Evolutionary conservation across 768 basidiomycete species (phyloP).

Genomic region (Trametes coccinea): DNA sequence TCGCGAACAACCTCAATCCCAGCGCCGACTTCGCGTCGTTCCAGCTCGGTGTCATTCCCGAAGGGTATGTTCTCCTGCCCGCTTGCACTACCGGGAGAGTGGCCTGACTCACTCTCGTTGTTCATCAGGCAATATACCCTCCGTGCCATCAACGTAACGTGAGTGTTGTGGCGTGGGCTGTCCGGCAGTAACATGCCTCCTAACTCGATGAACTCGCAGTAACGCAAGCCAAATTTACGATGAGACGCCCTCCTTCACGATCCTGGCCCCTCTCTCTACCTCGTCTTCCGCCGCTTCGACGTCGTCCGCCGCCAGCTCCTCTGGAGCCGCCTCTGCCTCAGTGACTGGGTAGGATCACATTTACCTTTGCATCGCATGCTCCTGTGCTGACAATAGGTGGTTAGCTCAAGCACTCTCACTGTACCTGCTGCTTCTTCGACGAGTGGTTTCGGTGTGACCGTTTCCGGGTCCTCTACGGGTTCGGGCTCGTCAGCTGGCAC

Average conservation of each 20-base stretch:
- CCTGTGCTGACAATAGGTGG: not conserved
- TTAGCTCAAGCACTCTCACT: not conserved
- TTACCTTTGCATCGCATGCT: no score
- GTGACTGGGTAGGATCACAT: constrained; percentile 17
- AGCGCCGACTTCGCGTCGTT: constrained; percentile 37
- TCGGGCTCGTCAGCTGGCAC: constrained; percentile 14
- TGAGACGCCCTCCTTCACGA: constrained; percentile 41
- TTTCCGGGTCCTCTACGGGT: constrained; percentile 10
- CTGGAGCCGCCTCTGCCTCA: constrained; percentile 20
- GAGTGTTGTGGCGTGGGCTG: not conserved
- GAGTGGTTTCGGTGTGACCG: constrained; percentile 23
- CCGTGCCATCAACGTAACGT: constrained; percentile 46
- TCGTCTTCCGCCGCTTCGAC: constrained; percentile 23
- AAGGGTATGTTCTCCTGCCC: constrained; percentile 40
- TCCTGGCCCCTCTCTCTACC: constrained; percentile 33
- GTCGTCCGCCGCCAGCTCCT: constrained; percentile 9
- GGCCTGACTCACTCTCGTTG: not conserved
- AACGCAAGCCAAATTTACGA: constrained; percentile 50
- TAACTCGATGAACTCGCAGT: constrained; percentile 21
- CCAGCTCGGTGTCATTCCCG: constrained; percentile 47
- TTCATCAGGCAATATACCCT: constrained; percentile 45
- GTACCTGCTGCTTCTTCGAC: constrained; percentile 15
- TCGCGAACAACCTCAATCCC: constrained; percentile 55
- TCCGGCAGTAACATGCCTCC: not conserved
- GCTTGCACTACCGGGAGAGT: not conserved